These are phyloP conservation scores for Alisma plantagoaquatica DNA, from an alignment of 106 monocot genomes.

Conservation along the genomic window DNA sequence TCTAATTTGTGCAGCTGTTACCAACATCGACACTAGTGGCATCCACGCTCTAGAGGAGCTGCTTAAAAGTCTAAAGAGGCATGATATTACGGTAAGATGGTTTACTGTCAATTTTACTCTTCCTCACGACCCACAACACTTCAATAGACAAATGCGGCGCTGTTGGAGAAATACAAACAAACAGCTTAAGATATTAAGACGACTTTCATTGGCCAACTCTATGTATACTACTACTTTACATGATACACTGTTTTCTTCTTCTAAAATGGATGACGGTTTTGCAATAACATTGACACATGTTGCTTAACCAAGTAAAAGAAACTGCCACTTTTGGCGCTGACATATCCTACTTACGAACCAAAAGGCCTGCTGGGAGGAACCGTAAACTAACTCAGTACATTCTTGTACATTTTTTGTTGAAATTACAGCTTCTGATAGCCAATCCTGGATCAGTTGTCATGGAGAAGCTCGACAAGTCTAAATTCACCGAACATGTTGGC, in stretches of 20 bases:
- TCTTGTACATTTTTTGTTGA: no score
- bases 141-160: neutral
- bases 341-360: no score
- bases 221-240: no score
- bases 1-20: slow-evolving; percentile 37
- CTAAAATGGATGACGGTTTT: neutral
- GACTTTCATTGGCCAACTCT: no score
- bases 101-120: neutral
- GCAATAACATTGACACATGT: no score
- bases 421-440: slow-evolving; percentile 50
- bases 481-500: slow-evolving; percentile 45
- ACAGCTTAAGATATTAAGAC: no score
- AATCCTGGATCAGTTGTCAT: slow-evolving; percentile 63
- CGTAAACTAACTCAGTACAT: no score
- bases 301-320: no score
- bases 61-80: slow-evolving; percentile 35
- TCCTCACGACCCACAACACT: neutral
- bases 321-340: no score
- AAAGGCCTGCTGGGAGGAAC: no score
- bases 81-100: slow-evolving; percentile 32
- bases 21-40: slow-evolving; percentile 62
- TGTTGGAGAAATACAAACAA: neutral
- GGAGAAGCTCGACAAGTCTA: slow-evolving; percentile 43
- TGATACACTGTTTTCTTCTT: no score
- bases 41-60: slow-evolving; percentile 62